Percentiles rank a stretch among this genome's conserved stretches.
phyloP scores from a whole-genome alignment of 495 filamentous ascomycete species.

The Corynascus novoguineensis region DNA sequence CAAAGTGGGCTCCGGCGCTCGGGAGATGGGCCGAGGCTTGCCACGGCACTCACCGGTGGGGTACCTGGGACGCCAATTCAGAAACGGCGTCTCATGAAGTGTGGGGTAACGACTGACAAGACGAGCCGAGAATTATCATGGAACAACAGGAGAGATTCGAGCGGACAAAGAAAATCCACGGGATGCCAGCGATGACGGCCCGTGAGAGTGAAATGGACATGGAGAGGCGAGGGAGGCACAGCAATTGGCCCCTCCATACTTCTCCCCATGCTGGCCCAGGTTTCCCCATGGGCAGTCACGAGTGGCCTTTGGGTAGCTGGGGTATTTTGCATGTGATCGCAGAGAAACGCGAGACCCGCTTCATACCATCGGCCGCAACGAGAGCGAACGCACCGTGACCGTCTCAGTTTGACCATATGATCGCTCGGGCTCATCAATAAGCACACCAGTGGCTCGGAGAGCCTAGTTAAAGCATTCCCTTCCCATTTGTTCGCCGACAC shows the following conservation, averaged over 20 bases:
- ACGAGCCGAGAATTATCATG: too few species aligned
- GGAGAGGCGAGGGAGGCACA: not conserved
- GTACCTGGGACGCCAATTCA: constrained; percentile 10
- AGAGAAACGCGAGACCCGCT: not conserved
- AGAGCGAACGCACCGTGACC: not conserved
- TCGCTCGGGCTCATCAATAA: not conserved
- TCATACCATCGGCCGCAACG: too few species aligned
- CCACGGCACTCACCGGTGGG: constrained; percentile 11
- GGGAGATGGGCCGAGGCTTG: constrained; percentile 26
- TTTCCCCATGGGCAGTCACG: constrained; percentile 23
- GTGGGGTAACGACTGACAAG: constrained; percentile 10
- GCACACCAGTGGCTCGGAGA: not conserved
- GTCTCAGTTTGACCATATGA: not conserved
- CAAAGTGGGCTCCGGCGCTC: constrained; percentile 10
- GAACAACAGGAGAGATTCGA: too few species aligned
- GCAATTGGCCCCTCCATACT: not conserved
- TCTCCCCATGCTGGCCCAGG: not conserved
- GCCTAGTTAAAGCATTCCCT: not conserved
- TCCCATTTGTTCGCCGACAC: not conserved
- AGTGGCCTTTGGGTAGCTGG: not conserved
- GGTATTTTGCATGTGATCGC: constrained; percentile 10
- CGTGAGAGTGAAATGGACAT: too few species aligned
- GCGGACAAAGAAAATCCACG: too few species aligned
- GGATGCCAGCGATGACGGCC: too few species aligned
- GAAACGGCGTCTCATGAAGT: not conserved